Conservation (phyloP, 2,329 filamentous ascomycete species). For the Calonectria multiphialidica region DNA sequence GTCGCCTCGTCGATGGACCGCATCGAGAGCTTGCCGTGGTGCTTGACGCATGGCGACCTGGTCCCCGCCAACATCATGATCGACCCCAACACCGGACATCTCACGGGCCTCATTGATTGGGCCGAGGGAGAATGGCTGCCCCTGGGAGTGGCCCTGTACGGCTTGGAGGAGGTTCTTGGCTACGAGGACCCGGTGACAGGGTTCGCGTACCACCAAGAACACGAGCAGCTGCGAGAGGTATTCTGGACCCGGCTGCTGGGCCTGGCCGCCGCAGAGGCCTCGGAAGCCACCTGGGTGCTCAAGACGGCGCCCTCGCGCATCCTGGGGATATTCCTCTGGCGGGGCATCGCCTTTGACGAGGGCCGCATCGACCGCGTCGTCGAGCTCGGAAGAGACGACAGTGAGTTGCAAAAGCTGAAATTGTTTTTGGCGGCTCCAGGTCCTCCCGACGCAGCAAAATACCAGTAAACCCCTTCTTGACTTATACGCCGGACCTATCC, state of each 20-base stretch:
- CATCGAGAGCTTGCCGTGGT: slow-evolving; percentile 62
- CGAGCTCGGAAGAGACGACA: slow-evolving; percentile 60
- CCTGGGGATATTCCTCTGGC: slow-evolving; percentile 72
- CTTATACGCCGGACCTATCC: background rate
- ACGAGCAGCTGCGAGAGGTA: slow-evolving; percentile 53
- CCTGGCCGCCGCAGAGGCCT: slow-evolving; percentile 37
- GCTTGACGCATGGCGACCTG: slow-evolving; percentile 72
- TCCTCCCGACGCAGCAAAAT: background rate
- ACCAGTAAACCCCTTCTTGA: background rate
- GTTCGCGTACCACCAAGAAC: slow-evolving; percentile 60
- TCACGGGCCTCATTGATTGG: slow-evolving; percentile 73
- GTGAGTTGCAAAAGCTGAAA: slow-evolving; percentile 66
- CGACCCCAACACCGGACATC: slow-evolving; percentile 52
- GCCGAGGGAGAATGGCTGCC: slow-evolving; percentile 72
- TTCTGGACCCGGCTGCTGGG: slow-evolving; percentile 63
- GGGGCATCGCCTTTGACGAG: slow-evolving; percentile 73
- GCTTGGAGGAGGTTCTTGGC: slow-evolving; percentile 70
- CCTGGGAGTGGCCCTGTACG: slow-evolving; percentile 71
- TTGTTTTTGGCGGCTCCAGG: slow-evolving; percentile 31
- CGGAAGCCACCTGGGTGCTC: slow-evolving; percentile 12
- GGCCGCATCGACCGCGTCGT: slow-evolving; percentile 70
- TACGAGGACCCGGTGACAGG: slow-evolving; percentile 48
- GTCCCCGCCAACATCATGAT: slow-evolving; percentile 70
- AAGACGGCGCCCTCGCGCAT: slow-evolving; percentile 48
- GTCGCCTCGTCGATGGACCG: slow-evolving; percentile 45